These are phyloP conservation scores for Rhizophlyctis rosea DNA, from an alignment of 192 early-diverging fungal species.

Conservation along the genomic window DNA sequence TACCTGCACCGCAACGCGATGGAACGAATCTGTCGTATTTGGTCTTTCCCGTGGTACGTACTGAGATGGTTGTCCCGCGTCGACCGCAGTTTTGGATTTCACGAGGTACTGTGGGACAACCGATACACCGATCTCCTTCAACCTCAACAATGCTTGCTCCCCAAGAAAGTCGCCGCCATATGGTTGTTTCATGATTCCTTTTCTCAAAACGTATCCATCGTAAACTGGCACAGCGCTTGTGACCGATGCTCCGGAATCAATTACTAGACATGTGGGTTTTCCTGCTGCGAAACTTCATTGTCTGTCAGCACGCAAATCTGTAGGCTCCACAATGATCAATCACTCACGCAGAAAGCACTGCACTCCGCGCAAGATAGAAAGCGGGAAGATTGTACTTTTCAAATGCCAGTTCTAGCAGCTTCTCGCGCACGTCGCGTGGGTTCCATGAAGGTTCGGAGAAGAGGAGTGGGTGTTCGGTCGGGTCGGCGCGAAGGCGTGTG, in stretches of 20 bases:
- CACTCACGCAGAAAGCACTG: slow-evolving; percentile 86
- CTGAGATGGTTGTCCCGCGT: slow-evolving; percentile 59
- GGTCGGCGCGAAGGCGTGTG: slow-evolving; percentile 64
- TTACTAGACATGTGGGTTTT: slow-evolving; percentile 78
- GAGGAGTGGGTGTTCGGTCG: slow-evolving; percentile 87
- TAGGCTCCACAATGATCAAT: no score
- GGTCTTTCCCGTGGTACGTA: slow-evolving; percentile 51
- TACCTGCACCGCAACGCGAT: slow-evolving; percentile 71
- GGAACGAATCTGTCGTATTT: slow-evolving; percentile 62
- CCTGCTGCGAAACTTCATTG: slow-evolving; percentile 81
- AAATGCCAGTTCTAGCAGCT: slow-evolving; percentile 89
- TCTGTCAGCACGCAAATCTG: neutral
- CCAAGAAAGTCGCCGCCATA: slow-evolving; percentile 84
- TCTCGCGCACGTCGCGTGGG: slow-evolving; percentile 76
- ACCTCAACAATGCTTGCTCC: slow-evolving; percentile 63
- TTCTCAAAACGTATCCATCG: slow-evolving; percentile 94
- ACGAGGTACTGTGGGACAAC: slow-evolving; percentile 85
- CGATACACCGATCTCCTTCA: slow-evolving; percentile 50
- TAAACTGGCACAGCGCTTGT: slow-evolving; percentile 94
- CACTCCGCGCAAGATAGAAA: slow-evolving; percentile 88
- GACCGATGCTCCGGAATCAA: slow-evolving; percentile 86
- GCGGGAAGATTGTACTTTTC: slow-evolving; percentile 89
- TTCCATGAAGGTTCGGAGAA: slow-evolving; percentile 93
- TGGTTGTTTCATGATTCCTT: slow-evolving; percentile 67
- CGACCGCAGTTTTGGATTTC: slow-evolving; percentile 69